Evolutionary conservation across 495 filamentous ascomycete genomes (phyloP), one percentile per base, ranked within the genome.

Genomic region (Tetracladium setigerum): DNA sequence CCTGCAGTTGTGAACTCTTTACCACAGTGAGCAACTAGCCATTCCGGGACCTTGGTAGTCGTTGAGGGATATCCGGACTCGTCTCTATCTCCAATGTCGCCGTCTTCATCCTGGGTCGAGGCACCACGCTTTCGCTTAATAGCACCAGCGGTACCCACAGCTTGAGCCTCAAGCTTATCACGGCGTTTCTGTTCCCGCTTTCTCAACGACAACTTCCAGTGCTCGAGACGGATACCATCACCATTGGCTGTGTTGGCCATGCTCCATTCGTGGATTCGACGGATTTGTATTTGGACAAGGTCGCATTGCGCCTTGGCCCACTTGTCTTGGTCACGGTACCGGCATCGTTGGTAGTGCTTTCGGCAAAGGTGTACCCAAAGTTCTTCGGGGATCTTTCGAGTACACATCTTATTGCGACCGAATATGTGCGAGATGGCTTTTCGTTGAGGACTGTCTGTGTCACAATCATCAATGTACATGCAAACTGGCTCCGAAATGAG

Each of bases 361-460:
- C 89, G 76, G 57, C 89, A 95, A 56, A 75, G 81, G 38, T 80
- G 72, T 0, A 83, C 72, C 85, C 84, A 91, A 13, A 84, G 68
- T 0, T 72, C 46, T 0, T 69, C 52, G 0, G 86, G 84, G 35
- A 95, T 82, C 4, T 66, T 63, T 13, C 80, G 74, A 0, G 89
- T 94, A 34, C 75, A 78, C 1, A 67, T 64, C 63, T 95, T 95
- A 70, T 95, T 95, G 11, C 89, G 76, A n/a, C 89, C 89, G 56
- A 95, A 92, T 49, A 90, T 72, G 52, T 95, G 86, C 0, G 85
- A 89, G 27, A 94, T 79, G 7, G 83, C 74, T 59, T 95, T 95
- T 30, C 89, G 77, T 15, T 67, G 64, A 7, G 63, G 65, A 11
- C 69, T 70, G 12, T 64, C 66, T 1, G 76, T 78, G n/a, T 69